phyloP scores from a whole-genome alignment of 768 basidiomycete genomes.

The Rhodotorula kratochvilovae region DNA sequence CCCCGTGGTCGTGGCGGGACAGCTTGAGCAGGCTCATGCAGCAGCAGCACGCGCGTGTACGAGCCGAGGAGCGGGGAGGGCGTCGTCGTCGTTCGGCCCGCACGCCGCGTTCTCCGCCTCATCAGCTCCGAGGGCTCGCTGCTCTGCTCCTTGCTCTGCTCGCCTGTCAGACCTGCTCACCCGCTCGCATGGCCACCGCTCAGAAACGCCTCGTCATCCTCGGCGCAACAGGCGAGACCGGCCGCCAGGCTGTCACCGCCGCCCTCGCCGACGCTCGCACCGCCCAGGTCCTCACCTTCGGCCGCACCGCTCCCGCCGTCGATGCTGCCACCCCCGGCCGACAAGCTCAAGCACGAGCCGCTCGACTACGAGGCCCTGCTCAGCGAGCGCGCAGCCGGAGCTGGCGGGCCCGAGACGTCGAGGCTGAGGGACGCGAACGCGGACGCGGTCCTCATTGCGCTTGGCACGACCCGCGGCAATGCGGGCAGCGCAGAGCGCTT shows the following conservation, averaged over 20 bases:
- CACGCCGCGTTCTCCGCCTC: too few relatives aligned
- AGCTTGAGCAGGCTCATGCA: too few relatives aligned
- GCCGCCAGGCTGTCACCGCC: conserved; percentile 59
- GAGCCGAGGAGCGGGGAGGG: too few relatives aligned
- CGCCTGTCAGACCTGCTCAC: background rate
- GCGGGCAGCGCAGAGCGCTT: conserved; percentile 66
- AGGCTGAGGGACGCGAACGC: conserved; percentile 55
- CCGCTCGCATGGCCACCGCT: background rate
- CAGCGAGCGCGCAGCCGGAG: conserved; percentile 59
- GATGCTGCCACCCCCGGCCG: conserved; percentile 49
- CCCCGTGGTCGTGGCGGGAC: too few relatives aligned
- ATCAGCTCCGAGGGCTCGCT: too few relatives aligned
- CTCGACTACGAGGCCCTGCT: conserved; percentile 53
- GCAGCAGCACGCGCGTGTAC: too few relatives aligned
- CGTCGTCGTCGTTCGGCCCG: too few relatives aligned
- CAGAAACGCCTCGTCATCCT: conserved; percentile 53
- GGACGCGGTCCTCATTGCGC: conserved; percentile 70
- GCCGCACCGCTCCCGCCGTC: conserved; percentile 58
- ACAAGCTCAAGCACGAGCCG: conserved; percentile 54
- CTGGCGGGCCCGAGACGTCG: conserved; percentile 55
- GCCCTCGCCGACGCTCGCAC: conserved; percentile 60
- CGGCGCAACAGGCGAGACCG: conserved; percentile 69
- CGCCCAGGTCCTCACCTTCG: conserved; percentile 64
- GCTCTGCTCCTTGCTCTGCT: background rate
- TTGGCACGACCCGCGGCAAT: conserved; percentile 61